Base-by-base conservation (phyloP, 2,329 filamentous ascomycete genomes). In the Ophiostoma sp. region DNA sequence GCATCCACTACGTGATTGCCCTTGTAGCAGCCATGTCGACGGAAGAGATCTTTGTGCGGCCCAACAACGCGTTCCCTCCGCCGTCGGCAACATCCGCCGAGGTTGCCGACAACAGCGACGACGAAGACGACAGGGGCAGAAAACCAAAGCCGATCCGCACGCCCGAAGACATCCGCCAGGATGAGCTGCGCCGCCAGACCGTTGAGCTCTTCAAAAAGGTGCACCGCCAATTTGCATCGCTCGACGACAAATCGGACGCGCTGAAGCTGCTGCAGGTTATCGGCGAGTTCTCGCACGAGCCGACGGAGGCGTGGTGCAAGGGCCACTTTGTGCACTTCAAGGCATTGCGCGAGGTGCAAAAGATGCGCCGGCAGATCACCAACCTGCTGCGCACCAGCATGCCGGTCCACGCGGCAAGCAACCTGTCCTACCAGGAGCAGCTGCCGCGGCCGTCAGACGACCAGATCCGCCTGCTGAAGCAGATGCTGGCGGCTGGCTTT, bases 401-500 rank as follows among this genome's bases (percentile, higher is more conserved):
- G 65, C 84, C 89, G 70, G 83, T 79, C 72, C 94, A 79, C 78
- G 85, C 79, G 73, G 94, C 79, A 77, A 85, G 76, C 76, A 87
- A 75, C 80, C 84, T 81, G 45, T 79, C 80, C 67, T 84, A 84
- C 72, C 77, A 83, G 67, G 85, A 87, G 42, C 83, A 82, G 73
- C 80, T 89, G 2, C 81, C 84, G 64, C 81, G 82, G 0, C 87
- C 87, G 0, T 85, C 85, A 0, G 80, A 87, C 6, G 89, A 88
- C 72, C 89, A 93, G 75, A 81, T 96, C 41, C 88, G 88, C 64
- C 87, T 92, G 0, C 82, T 99, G 41, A 96, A 96, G 77, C 92
- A 97, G 76, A 96, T 98, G 79, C 88, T 92, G 36, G 92, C 94
- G 0, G 90, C 92, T 0, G 95, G 94, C 0, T 98, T 97, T 79